phyloP scores from a whole-genome alignment of 2,329 filamentous ascomycete genomes.

The Monilinia fructicola region DNA sequence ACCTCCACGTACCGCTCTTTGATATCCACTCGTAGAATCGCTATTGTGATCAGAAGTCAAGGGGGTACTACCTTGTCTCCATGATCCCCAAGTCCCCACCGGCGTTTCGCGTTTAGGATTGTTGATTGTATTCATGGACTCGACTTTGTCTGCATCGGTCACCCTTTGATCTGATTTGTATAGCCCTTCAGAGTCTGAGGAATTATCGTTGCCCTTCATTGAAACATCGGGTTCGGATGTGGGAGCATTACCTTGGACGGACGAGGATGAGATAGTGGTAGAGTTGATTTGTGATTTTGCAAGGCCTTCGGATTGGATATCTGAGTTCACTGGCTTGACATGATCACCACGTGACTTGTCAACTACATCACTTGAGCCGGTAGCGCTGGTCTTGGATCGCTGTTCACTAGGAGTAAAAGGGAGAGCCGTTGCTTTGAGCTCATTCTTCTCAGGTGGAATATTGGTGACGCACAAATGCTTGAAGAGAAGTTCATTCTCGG shows the following conservation, averaged over 20 bases:
- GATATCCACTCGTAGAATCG: slow-evolving; percentile 53
- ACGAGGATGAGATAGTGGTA: slow-evolving; percentile 25
- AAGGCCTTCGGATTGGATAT: slow-evolving; percentile 21
- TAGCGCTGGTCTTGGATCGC: slow-evolving; percentile 31
- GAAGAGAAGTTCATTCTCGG: slow-evolving; percentile 81
- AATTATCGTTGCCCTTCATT: slow-evolving; percentile 25
- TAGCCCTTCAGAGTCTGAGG: slow-evolving; percentile 30
- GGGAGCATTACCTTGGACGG: slow-evolving; percentile 23
- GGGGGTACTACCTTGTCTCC: slow-evolving; percentile 55
- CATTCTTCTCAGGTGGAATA: slow-evolving; percentile 54
- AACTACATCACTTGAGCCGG: slow-evolving; percentile 20
- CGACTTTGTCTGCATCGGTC: slow-evolving; percentile 22
- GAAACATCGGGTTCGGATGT: slow-evolving; percentile 29
- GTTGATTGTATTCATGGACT: slow-evolving; percentile 25
- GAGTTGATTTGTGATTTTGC: slow-evolving; percentile 30
- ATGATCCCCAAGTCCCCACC: slow-evolving; percentile 68
- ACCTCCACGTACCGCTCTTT: slow-evolving; percentile 64
- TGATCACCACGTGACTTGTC: slow-evolving; percentile 23
- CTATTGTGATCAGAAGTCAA: slow-evolving; percentile 31
- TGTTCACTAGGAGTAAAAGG: slow-evolving; percentile 38
- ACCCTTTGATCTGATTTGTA: slow-evolving; percentile 12
- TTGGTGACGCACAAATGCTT: slow-evolving; percentile 70
- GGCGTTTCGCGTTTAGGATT: slow-evolving; percentile 46
- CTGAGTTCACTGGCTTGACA: slow-evolving; percentile 24
- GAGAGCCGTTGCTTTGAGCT: slow-evolving; percentile 50